Base-by-base conservation (phyloP, 73 alveolate species). In the Tetrahymena malaccensis region DNA sequence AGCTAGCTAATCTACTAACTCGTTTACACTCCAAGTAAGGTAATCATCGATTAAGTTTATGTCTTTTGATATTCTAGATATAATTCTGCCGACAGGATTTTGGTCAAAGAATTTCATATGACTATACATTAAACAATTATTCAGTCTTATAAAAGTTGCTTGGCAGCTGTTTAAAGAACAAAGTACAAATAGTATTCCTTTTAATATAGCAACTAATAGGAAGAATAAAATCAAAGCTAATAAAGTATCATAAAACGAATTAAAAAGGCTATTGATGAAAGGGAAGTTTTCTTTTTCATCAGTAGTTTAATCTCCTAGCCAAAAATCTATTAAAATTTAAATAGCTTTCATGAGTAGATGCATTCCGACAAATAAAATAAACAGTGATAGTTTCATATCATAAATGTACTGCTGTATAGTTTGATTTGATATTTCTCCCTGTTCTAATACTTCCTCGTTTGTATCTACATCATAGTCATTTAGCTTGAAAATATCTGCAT, bases 21-120 rank as follows among this genome's bases (percentile, higher is more conserved):
- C 89, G 35, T 57, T 93, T 10, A 57, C 97, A 50, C 44, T 85
- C 97, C 97, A 95, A 16, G 97, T 94, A 17, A 95, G 44, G 70
- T 95, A 94, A 95, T 95, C 97, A 89, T 95, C 97, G 3, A 95
- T 58, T 22, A 85, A 27, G 33, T 85, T 43, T 0, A 94, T 85
- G 35, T 95, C 97, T 85, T 95, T 85, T 10, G 97, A 95, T 50
- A 95, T 19, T 93, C 97, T 95, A 50, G 93, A 85, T 12, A 95
- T 85, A 21, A 95, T 95, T 95, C 97, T 95, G 10, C 97, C 97
- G 34, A 85, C 93, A 21, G 95, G 94, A 95, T 95, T 95, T 43
- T 85, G 34, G 35, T 95, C 97, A 95, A 95, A 95, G 85, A 95
- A 95, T 27, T 50, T 43, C 97, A 95, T 95, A 33, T 44, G 55